These are phyloP conservation scores for Mycosarcoma maydis DNA, from an alignment of 1,284 basidiomycete genomes.

Conservation along the genomic window DNA sequence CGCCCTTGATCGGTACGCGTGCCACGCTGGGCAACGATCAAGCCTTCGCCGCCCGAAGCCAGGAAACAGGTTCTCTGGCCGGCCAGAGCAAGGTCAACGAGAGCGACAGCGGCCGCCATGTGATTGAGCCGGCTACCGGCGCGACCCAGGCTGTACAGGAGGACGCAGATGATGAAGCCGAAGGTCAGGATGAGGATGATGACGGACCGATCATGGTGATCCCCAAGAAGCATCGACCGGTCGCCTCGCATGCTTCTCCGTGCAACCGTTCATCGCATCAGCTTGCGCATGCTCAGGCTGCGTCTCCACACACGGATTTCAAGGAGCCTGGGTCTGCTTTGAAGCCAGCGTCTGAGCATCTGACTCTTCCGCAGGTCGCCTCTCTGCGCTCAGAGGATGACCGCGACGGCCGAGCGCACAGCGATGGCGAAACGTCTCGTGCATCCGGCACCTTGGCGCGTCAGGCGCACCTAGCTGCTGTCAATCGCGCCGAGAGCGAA, in stretches of 20 bases:
- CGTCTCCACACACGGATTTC: no score
- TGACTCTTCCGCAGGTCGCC: constrained; percentile 2
- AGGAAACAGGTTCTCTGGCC: background rate
- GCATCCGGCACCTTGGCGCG: background rate
- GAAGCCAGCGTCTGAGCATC: background rate
- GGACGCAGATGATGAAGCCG: constrained; percentile 32
- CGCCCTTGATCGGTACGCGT: constrained; percentile 2
- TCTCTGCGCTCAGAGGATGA: background rate
- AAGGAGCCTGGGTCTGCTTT: background rate
- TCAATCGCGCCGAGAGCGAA: constrained; percentile 23
- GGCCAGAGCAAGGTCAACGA: background rate
- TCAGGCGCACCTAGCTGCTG: background rate
- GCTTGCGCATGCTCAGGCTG: no score
- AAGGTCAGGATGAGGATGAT: constrained; percentile 54
- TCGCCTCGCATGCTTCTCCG: constrained; percentile 9
- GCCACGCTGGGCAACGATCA: constrained; percentile 3
- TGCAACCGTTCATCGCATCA: constrained; percentile 8
- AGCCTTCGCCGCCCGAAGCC: background rate
- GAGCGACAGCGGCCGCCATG: constrained; percentile 2
- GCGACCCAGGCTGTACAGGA: constrained; percentile 9
- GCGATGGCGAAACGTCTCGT: constrained; percentile 21
- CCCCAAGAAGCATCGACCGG: constrained; percentile 26
- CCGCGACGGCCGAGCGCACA: constrained; percentile 10
- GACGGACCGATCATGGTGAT: constrained; percentile 61
- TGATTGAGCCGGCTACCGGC: background rate